These are phyloP conservation scores for Xerocomus spinulosus DNA, from an alignment of 768 basidiomycete genomes.

Conservation along the genomic window DNA sequence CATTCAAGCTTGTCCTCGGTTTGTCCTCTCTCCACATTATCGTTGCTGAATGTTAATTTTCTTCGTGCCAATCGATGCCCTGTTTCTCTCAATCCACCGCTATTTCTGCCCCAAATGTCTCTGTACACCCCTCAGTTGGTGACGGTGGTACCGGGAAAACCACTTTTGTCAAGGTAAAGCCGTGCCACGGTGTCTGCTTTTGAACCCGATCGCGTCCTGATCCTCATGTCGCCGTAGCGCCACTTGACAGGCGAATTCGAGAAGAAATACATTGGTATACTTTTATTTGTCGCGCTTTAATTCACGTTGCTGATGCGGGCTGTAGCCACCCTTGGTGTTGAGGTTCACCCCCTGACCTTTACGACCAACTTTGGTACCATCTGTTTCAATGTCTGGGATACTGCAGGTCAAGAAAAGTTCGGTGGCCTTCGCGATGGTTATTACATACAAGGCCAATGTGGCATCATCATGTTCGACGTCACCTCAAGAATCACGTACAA, in stretches of 20 bases:
- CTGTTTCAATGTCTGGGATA: slow-evolving; percentile 99
- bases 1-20: slow-evolving; percentile 99
- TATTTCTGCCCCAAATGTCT: neutral
- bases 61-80: slow-evolving; percentile 51
- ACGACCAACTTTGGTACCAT: slow-evolving; percentile 98
- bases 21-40: neutral
- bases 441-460: slow-evolving; percentile 97
- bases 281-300: slow-evolving; percentile 6
- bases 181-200: slow-evolving; percentile 23
- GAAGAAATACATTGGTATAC: slow-evolving; percentile 97
- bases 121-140: slow-evolving; percentile 54
- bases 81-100: slow-evolving; percentile 12
- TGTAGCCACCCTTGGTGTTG: slow-evolving; percentile 96
- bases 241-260: slow-evolving; percentile 99
- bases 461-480: slow-evolving; percentile 99
- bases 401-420: slow-evolving; percentile 99
- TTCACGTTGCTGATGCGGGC: slow-evolving; percentile 11
- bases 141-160: slow-evolving; percentile 98
- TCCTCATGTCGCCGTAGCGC: slow-evolving; percentile 54
- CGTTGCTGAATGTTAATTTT: slow-evolving; percentile 20
- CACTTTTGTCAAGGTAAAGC: slow-evolving; percentile 89
- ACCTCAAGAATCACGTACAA: slow-evolving; percentile 99
- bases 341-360: slow-evolving; percentile 95
- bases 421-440: slow-evolving; percentile 97
- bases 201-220: slow-evolving; percentile 53